Conservation (phyloP, 2,329 filamentous ascomycete genomes). For the Botryosphaeria dothidea region DNA sequence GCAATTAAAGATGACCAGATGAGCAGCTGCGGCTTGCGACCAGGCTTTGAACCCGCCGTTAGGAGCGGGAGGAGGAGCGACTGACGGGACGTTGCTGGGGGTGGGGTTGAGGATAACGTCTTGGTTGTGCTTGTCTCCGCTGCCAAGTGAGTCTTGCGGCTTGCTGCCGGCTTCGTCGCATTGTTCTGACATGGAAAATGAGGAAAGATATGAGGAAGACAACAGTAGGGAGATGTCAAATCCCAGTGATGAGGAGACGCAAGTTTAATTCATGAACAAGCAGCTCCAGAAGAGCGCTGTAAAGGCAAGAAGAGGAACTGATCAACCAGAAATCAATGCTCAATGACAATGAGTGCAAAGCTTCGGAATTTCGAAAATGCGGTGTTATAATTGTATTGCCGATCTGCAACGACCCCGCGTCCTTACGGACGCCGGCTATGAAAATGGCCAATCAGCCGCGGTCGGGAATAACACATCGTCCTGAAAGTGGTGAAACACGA, state of each 20-base stretch:
- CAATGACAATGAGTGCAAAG: too few species aligned
- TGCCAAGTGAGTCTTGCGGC: neutral
- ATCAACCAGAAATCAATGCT: too few species aligned
- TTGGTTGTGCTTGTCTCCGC: neutral
- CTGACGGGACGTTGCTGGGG: neutral
- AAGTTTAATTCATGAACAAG: too few species aligned
- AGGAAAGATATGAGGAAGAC: too few species aligned
- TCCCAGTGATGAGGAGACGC: neutral
- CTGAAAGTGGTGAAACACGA: neutral
- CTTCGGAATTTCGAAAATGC: neutral
- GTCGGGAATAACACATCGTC: neutral
- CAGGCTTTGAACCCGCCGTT: constrained; percentile 58
- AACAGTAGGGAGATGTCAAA: neutral
- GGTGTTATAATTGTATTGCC: neutral
- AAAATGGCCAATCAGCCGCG: neutral
- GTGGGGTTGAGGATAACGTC: neutral
- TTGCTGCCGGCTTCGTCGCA: neutral
- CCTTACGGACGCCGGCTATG: neutral
- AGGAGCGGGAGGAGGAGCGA: constrained; percentile 26
- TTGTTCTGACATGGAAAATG: neutral
- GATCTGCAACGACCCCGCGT: neutral
- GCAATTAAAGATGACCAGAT: constrained; percentile 21
- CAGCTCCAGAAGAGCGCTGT: too few species aligned
- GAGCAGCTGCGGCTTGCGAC: constrained; percentile 31
- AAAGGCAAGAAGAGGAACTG: too few species aligned